phyloP scores from a whole-genome alignment of 2,329 filamentous ascomycete species.

The Pyricularia sp. region DNA sequence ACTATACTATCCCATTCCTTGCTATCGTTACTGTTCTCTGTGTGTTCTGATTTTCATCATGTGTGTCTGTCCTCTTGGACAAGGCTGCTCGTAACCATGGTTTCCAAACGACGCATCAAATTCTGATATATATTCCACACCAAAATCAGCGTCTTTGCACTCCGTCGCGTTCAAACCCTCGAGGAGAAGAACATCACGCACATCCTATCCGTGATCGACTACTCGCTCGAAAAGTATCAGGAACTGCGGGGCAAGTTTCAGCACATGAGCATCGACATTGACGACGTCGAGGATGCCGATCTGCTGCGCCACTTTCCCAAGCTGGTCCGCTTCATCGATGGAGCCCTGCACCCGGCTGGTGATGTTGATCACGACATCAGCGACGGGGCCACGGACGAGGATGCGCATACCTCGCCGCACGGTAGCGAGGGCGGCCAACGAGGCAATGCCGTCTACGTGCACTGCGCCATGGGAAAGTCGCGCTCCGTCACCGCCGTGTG shows the following conservation, averaged over 20 bases:
- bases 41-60: no score
- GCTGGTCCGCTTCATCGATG: constrained; percentile 72
- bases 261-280: constrained; percentile 70
- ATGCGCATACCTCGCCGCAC: not conserved
- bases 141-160: constrained; percentile 55
- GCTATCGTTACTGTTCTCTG: no score
- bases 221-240: constrained; percentile 25
- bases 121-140: not conserved
- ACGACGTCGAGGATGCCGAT: constrained; percentile 85
- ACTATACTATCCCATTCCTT: no score
- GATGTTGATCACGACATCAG: not conserved
- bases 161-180: constrained; percentile 59
- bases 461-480: constrained; percentile 91
- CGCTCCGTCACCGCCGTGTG: constrained; percentile 75
- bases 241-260: constrained; percentile 38
- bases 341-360: constrained; percentile 38
- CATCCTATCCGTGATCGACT: constrained; percentile 63
- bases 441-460: constrained; percentile 37
- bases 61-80: no score
- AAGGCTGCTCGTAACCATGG: no score
- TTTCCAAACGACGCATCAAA: constrained; percentile 4
- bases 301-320: constrained; percentile 66
- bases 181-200: constrained; percentile 70
- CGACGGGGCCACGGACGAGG: not conserved
- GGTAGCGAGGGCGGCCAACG: not conserved